These are phyloP conservation scores for Aspergillus luchuensis DNA, from an alignment of 2,329 filamentous ascomycete species.

Conservation along the genomic window DNA sequence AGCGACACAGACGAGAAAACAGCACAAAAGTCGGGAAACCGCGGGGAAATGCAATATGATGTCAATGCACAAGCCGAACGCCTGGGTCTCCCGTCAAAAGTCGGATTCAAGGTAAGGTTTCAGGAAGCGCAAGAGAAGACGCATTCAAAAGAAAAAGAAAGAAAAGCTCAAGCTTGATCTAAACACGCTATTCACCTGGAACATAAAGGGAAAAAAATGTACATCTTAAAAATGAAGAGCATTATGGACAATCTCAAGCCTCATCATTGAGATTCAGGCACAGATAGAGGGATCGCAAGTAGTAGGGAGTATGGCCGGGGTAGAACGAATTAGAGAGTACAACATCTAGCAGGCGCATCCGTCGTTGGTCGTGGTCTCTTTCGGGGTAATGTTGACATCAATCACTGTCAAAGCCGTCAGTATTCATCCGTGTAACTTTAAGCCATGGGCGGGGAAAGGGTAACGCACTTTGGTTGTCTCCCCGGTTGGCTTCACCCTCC, in stretches of 20 bases:
- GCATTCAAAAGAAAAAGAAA: not conserved
- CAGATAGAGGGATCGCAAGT: conserved; percentile 10
- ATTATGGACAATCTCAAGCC: conserved; percentile 40
- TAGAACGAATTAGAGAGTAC: conserved; percentile 9
- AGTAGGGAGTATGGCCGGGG: conserved; percentile 17
- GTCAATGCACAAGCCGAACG: conserved; percentile 16
- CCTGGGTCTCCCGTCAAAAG: conserved; percentile 7
- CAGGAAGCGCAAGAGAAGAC: not conserved
- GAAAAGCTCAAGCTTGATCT: conserved; percentile 23
- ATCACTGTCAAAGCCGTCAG: conserved; percentile 67
- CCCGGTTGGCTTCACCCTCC: conserved; percentile 83
- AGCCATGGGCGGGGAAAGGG: not conserved
- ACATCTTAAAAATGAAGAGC: conserved; percentile 39
- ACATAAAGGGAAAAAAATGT: conserved; percentile 36
- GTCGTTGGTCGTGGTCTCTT: conserved; percentile 68
- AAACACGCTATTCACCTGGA: conserved; percentile 37
- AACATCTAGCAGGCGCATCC: conserved; percentile 65
- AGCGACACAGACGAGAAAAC: not conserved
- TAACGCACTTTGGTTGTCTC: conserved; percentile 75
- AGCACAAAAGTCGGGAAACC: conserved; percentile 1
- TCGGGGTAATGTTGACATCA: conserved; percentile 82
- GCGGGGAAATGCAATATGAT: conserved; percentile 1
- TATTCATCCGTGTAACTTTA: conserved; percentile 3
- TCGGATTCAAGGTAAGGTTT: not conserved
- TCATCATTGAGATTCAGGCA: conserved; percentile 28